Evolutionary conservation across 352 stramenopile genomes (phyloP), one percentile per base, ranked within the genome.

Genomic region (Phytophthora syringae): DNA sequence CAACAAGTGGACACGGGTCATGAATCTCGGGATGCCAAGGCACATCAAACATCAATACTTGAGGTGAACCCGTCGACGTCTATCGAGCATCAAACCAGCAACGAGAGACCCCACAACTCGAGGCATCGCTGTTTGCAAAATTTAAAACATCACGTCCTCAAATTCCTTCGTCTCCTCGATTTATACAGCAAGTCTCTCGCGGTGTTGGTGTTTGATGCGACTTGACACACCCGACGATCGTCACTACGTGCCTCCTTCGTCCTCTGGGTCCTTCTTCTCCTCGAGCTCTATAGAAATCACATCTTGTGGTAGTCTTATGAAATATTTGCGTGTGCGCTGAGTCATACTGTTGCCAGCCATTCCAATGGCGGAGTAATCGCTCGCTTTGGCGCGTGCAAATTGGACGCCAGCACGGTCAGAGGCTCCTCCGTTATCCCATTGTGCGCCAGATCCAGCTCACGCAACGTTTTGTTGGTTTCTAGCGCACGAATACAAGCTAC

Each of bases 371-470:
- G 44, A 5, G 65, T 66, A 20, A 80, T 59, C 11, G n/a, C n/a
- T 2, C 48, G 44, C 36, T 73, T 70, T 25, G 58, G 44, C 2
- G 68, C 55, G 10, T 67, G 60, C 1, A 88, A 39, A 25, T 84
- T 88, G 24, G 56, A 51, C 5, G 64, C 57, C 5, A 92, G 47
- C 5, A 89, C 40, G 39, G 78, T 76, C 15, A 90, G 49, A 44
- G 81, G 79, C 43, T 93, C 84, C 60, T 96, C 86, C 0, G 84
- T 92, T 60, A 96, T 90, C 15, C 68, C 59, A 48, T 94, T 94
- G 60, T 85, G 67, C 0, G 77, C 69, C n/a, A 96, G 21, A 52
- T 94, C 87, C 18, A 96, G 74, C n/a, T 94, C 80, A 1, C 67
- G 64, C 13, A 96, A 60, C 12, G 67, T 71, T 5, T 54, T 59